A percentile compares a stretch with the other conserved stretches of the same genome.
phyloP scores from a whole-genome alignment of 2,329 filamentous ascomycete genomes.

The Phialophora tarda region DNA sequence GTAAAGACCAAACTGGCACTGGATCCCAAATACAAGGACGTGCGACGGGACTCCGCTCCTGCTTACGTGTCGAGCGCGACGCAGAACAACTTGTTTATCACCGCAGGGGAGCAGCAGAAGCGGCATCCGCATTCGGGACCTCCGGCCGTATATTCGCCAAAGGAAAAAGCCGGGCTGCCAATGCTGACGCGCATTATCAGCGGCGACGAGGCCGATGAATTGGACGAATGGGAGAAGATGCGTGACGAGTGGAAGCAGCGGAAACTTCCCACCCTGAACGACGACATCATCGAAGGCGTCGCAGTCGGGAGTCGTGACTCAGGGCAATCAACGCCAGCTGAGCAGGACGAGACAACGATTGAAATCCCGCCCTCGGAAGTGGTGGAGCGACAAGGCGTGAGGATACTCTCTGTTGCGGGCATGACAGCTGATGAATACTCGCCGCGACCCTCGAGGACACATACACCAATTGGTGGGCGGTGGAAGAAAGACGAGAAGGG shows the following conservation, averaged over 20 bases:
- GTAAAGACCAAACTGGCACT: slow-evolving; percentile 27
- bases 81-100: slow-evolving; percentile 23
- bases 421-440: slow-evolving; percentile 10
- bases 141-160: slow-evolving; percentile 25
- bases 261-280: slow-evolving; percentile 17
- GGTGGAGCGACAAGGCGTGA: slow-evolving; percentile 19
- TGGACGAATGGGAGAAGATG: slow-evolving; percentile 32
- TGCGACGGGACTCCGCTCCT: background rate
- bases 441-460: slow-evolving; percentile 18
- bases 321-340: slow-evolving; percentile 21
- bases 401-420: slow-evolving; percentile 7
- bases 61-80: background rate
- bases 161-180: slow-evolving; percentile 27
- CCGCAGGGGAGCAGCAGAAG: slow-evolving; percentile 30
- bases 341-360: background rate
- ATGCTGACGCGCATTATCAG: slow-evolving; percentile 34
- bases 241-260: slow-evolving; percentile 33
- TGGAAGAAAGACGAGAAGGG: slow-evolving; percentile 33
- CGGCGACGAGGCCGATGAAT: slow-evolving; percentile 36
- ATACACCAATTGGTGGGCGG: slow-evolving; percentile 30
- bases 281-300: slow-evolving; percentile 31
- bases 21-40: slow-evolving; percentile 24
- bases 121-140: slow-evolving; percentile 37
- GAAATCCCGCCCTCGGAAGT: slow-evolving; percentile 11
- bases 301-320: slow-evolving; percentile 11